phyloP scores from a whole-genome alignment of 768 basidiomycete species.

The Kwoniella mangroviensis region DNA sequence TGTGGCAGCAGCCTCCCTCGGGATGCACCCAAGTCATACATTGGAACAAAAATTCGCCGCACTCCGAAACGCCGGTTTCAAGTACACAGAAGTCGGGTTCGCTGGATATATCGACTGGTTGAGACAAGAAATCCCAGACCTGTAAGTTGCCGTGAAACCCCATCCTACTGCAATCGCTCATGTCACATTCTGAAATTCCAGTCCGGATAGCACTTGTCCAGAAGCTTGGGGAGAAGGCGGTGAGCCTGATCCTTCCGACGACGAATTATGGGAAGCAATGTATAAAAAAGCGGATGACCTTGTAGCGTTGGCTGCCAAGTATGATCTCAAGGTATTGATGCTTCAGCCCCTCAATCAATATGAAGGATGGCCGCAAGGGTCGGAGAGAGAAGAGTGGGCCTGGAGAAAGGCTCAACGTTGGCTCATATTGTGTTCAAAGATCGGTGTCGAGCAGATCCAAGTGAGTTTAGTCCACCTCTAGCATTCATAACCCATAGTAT shows the following conservation, averaged over 20 bases:
- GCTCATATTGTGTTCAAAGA: conserved; percentile 39
- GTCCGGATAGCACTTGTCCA: conserved; percentile 21
- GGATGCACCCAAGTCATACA: neutral
- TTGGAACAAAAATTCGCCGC: conserved; percentile 21
- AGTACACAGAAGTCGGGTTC: conserved; percentile 16
- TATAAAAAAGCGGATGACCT: conserved; percentile 12
- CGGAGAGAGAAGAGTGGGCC: conserved; percentile 26
- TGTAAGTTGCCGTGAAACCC: too few species aligned
- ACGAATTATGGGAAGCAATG: conserved; percentile 19
- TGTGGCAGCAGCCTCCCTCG: neutral
- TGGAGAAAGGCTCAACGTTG: conserved; percentile 39
- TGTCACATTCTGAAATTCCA: neutral
- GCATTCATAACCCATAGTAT: neutral
- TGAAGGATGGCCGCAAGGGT: conserved; percentile 43
- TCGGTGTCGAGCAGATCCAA: conserved; percentile 38
- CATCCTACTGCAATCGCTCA: neutral
- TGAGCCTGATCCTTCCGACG: conserved; percentile 33
- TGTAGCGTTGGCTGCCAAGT: neutral
- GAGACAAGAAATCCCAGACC: neutral
- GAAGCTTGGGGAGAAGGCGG: conserved; percentile 18
- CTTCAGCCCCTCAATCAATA: conserved; percentile 48
- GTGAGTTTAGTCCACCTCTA: conserved; percentile 12
- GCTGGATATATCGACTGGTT: conserved; percentile 19
- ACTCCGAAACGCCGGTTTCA: conserved; percentile 17
- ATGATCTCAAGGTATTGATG: conserved; percentile 30